A percentile compares a stretch with the other conserved stretches of the same genome.
These are phyloP conservation scores for Ustilago cynodontis DNA, from an alignment of 1,284 basidiomycete species.

Conservation along the genomic window DNA sequence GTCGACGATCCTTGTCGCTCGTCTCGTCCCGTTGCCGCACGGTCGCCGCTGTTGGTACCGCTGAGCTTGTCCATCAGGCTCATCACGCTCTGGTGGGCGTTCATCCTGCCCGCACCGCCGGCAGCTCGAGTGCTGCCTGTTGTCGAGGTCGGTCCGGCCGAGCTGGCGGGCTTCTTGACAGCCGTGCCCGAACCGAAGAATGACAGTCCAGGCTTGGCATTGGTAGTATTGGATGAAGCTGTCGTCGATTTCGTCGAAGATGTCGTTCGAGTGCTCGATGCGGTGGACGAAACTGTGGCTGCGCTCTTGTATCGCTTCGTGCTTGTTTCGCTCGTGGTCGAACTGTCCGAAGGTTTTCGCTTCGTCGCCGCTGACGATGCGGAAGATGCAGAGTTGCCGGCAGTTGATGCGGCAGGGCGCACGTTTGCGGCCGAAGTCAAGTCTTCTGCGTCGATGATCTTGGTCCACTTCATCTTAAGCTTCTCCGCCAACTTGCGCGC, in stretches of 20 bases:
- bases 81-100: slow-evolving; percentile 31
- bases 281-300: slow-evolving; percentile 1
- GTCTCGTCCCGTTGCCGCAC: slow-evolving; percentile 3
- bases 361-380: slow-evolving; percentile 15
- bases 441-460: slow-evolving; percentile 36
- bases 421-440: not conserved
- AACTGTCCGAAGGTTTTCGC: slow-evolving; percentile 26
- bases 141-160: not conserved
- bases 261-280: slow-evolving; percentile 2
- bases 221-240: slow-evolving; percentile 13
- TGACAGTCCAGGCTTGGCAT: slow-evolving; percentile 20
- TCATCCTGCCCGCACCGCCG: slow-evolving; percentile 3
- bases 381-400: slow-evolving; percentile 2
- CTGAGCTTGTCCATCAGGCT: slow-evolving; percentile 45
- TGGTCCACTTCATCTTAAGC: slow-evolving; percentile 54
- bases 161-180: slow-evolving; percentile 8
- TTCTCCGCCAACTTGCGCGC: slow-evolving; percentile 38
- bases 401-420: not conserved
- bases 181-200: slow-evolving; percentile 23
- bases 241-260: slow-evolving; percentile 1
- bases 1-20: not conserved
- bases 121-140: not conserved
- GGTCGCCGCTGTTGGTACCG: slow-evolving; percentile 19
- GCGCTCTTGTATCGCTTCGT: slow-evolving; percentile 39
- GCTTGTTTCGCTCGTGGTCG: slow-evolving; percentile 10